Base-by-base conservation (phyloP, 495 filamentous ascomycete species). In the Podospora comata region DNA sequence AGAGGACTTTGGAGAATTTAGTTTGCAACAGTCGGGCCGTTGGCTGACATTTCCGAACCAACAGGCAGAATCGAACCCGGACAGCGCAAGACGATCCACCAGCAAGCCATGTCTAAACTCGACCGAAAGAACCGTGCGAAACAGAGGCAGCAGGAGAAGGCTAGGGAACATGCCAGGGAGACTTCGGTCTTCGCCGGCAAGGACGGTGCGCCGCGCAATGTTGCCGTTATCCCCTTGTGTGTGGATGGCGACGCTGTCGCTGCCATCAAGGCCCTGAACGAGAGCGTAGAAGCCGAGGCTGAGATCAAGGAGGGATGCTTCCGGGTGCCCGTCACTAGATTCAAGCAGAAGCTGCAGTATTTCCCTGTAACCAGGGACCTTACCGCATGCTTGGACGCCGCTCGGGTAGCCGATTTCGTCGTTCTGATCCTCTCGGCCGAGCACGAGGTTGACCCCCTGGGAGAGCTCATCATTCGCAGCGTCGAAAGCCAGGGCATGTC, bases 81-180 rank as follows among this genome's bases (percentile, higher is more conserved):
- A 53, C 82, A 81, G 68, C 89, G 94, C 68, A 96, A 92, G 79
- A 96, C 94, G 56, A 91, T 91, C 67, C 92, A 97, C 78, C 96
- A 98, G 76, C 92, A 97, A 80, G 85, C 96, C 76, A 96, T 96
- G 92, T 96, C 94, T 48, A 99, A 97, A 80, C 82, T 99, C 78
- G 92, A 96, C 80, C 90, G 95, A 44, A 86, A 91, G 73, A 97
- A 99, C 79, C 92, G 94, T 81, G 91, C 91, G 60, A 92, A 92
- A 73, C 95, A 99, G 81, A 87, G 87, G 74, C 90, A 93, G 70
- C 84, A 86, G 70, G 79, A 85, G 70, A 97, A 97, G 79, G 88
- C 93, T 67, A 87, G 87, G 68, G 91, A 95, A 72, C 89, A 92
- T 73, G 81, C 86, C 60, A 89, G 88, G 58, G 89, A 91, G 44